Conservation (phyloP, 164 flowering plant genomes). For the Annona cherimola region DNA sequence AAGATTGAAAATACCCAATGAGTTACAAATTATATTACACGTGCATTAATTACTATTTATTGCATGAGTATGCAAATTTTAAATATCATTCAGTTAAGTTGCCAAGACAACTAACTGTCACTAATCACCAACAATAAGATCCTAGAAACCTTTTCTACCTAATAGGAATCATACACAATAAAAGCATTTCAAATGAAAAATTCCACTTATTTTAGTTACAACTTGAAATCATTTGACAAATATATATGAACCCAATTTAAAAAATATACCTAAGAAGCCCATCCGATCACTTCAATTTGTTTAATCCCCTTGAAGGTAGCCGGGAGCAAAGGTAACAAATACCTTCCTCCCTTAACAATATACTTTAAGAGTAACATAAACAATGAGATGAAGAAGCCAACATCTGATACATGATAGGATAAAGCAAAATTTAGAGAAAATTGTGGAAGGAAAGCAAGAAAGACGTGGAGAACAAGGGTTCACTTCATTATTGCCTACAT, state of each 20-base stretch:
- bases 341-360: slow-evolving; percentile 94
- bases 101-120: no score
- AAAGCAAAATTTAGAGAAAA: neutral
- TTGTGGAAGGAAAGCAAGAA: neutral
- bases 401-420: neutral
- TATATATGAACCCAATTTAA: neutral
- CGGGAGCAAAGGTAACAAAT: slow-evolving; percentile 71
- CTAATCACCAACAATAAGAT: no score
- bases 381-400: neutral
- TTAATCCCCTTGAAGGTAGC: slow-evolving; percentile 91
- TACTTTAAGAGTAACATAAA: slow-evolving; percentile 37
- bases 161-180: no score
- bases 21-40: no score
- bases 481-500: slow-evolving; percentile 35
- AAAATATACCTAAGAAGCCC: slow-evolving; percentile 94
- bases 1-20: no score
- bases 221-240: neutral
- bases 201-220: neutral
- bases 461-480: neutral
- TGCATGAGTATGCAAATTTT: no score
- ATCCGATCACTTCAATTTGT: slow-evolving; percentile 96
- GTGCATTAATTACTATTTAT: no score
- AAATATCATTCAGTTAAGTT: no score
- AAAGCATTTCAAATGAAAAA: no score
- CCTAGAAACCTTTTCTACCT: no score